These are phyloP conservation scores for Ophiostoma perfectum DNA, from an alignment of 2,329 filamentous ascomycete genomes.

Conservation along the genomic window DNA sequence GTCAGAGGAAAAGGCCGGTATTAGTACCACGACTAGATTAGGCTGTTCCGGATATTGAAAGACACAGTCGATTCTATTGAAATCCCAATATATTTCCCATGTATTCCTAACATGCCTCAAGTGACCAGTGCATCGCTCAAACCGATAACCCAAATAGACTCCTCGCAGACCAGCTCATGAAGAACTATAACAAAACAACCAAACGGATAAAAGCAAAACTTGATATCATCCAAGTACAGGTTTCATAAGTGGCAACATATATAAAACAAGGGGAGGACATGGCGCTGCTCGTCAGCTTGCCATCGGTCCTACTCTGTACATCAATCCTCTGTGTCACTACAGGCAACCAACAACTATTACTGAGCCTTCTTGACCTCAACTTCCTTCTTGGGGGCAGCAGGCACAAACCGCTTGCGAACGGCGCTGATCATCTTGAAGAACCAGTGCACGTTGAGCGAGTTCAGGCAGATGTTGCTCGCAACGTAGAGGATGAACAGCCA, in stretches of 20 bases:
- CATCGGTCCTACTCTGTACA: neutral
- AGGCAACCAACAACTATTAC: constrained; percentile 2
- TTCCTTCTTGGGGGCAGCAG: constrained; percentile 32
- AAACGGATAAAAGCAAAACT: neutral
- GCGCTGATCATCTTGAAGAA: constrained; percentile 82
- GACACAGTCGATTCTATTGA: no score
- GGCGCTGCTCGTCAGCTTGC: neutral
- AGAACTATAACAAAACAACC: neutral
- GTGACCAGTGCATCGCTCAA: neutral
- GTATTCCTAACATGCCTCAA: no score
- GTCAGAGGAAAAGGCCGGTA: no score
- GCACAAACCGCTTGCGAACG: constrained; percentile 67
- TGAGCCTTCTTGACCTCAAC: constrained; percentile 1
- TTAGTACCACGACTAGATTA: no score
- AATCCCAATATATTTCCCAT: no score
- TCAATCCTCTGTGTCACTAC: neutral
- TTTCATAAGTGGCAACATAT: neutral
- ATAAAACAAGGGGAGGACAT: neutral
- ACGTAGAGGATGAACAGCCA: constrained; percentile 68
- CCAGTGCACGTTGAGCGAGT: constrained; percentile 77
- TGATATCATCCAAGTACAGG: neutral
- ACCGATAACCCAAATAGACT: neutral
- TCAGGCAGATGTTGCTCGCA: constrained; percentile 64
- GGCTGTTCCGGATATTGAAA: no score
- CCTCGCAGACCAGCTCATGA: neutral